These are phyloP conservation scores for Colletotrichum australisinense DNA, from an alignment of 2,329 filamentous ascomycete genomes.

Conservation along the genomic window DNA sequence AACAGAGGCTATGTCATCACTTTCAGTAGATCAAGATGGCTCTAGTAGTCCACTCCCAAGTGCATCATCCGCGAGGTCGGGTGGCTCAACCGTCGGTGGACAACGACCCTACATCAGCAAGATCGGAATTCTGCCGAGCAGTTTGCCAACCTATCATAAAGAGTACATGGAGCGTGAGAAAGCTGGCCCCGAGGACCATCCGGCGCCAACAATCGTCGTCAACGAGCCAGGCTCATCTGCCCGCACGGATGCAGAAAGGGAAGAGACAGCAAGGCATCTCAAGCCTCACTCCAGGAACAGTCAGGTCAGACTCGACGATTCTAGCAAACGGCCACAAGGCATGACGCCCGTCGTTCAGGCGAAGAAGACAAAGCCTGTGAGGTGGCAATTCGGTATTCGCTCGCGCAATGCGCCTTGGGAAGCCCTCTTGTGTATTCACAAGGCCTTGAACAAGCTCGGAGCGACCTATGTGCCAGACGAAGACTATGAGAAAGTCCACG, in stretches of 20 bases:
- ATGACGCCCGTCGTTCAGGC: conserved; percentile 68
- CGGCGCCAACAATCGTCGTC: conserved; percentile 55
- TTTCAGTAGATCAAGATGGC: conserved; percentile 48
- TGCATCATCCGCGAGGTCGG: conserved; percentile 66
- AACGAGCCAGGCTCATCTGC: conserved; percentile 60
- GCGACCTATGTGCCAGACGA: conserved; percentile 86
- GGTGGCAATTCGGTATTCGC: conserved; percentile 98
- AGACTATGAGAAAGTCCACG: conserved; percentile 62
- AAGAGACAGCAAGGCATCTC: conserved; percentile 81
- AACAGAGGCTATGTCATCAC: conserved; percentile 43
- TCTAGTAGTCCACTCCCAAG: conserved; percentile 62
- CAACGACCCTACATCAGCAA: conserved; percentile 78
- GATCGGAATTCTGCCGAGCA: conserved; percentile 91
- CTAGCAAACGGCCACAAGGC: conserved; percentile 67
- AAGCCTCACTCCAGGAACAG: conserved; percentile 83
- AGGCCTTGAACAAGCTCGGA: conserved; percentile 86
- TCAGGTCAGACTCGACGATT: conserved; percentile 75
- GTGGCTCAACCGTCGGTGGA: conserved; percentile 60
- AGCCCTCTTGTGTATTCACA: conserved; percentile 94
- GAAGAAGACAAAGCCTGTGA: conserved; percentile 83
- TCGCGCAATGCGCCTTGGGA: conserved; percentile 95
- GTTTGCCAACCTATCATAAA: conserved; percentile 88
- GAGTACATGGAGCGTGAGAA: conserved; percentile 85
- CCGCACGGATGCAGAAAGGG: conserved; percentile 79
- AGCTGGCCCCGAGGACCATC: conserved; percentile 59